phyloP scores from a whole-genome alignment of 2,329 filamentous ascomycete genomes.

The Dothideomycetes sp. region DNA sequence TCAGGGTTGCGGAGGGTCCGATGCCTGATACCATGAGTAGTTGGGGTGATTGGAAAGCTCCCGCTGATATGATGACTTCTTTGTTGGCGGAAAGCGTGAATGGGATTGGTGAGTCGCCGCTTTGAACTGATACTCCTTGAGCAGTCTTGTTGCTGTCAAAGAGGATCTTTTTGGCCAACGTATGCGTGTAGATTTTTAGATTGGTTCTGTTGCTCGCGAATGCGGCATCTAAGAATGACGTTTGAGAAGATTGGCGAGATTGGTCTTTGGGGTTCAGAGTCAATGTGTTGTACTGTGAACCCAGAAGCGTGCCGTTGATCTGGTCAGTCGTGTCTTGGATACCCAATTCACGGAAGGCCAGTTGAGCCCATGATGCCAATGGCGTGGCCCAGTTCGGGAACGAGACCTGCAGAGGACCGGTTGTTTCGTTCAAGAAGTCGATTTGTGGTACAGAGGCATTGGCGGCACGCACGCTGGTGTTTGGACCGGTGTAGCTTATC shows the following conservation, averaged over 20 bases:
- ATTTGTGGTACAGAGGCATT: constrained; percentile 22
- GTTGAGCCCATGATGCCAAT: constrained; percentile 23
- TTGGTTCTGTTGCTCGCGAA: constrained; percentile 17
- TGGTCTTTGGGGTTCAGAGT: constrained; percentile 27
- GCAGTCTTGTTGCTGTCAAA: constrained; percentile 6
- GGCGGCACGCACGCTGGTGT: constrained; percentile 16
- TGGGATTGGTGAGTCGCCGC: neutral
- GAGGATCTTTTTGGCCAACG: neutral
- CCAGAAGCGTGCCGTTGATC: constrained; percentile 20
- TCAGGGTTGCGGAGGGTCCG: constrained; percentile 9
- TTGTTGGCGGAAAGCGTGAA: neutral
- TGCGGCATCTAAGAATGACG: constrained; percentile 22
- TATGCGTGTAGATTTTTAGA: constrained; percentile 2
- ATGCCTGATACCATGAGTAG: constrained; percentile 25
- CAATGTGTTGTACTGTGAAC: constrained; percentile 18
- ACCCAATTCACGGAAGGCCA: constrained; percentile 23
- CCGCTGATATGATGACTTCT: neutral
- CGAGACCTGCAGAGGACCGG: constrained; percentile 26
- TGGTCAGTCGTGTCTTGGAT: constrained; percentile 23
- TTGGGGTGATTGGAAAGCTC: constrained; percentile 22
- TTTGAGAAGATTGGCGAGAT: constrained; percentile 21
- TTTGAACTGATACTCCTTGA: neutral
- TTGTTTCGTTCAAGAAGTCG: too few relatives aligned
- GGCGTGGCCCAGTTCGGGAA: constrained; percentile 23
- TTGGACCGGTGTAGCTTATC: constrained; percentile 18